Evolutionary conservation across 75 land plant genomes (phyloP).

Genomic region (Sequoia sempervirens): DNA sequence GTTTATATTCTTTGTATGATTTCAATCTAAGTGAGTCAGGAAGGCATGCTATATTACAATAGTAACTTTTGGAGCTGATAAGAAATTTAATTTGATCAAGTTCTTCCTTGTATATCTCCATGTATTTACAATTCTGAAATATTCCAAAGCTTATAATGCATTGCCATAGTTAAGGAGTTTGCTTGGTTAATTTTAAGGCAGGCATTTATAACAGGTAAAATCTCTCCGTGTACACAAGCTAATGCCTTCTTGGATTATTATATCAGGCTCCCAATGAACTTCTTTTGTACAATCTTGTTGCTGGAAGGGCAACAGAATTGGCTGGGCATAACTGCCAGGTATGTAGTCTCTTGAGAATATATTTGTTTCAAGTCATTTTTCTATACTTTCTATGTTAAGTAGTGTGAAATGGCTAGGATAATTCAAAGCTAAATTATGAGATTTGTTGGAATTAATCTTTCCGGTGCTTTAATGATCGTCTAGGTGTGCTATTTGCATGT

Average conservation of each 20-base stretch:
- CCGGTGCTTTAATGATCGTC: neutral
- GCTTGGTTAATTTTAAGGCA: neutral
- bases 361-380: neutral
- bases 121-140: neutral
- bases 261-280: constrained; percentile 45
- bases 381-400: neutral
- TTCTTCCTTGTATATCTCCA: no score
- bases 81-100: no score
- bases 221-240: neutral
- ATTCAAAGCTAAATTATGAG: neutral
- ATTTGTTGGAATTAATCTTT: neutral
- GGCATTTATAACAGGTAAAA: neutral
- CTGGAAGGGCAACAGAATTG: constrained; percentile 35
- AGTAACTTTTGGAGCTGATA: neutral
- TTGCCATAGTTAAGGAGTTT: neutral
- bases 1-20: neutral
- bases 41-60: neutral
- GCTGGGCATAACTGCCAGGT: constrained; percentile 52
- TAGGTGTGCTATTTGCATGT: neutral
- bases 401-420: neutral
- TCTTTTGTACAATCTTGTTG: constrained; percentile 31
- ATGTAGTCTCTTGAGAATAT: neutral
- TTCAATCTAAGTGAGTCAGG: neutral
- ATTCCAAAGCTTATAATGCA: neutral
- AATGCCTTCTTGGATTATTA: neutral